phyloP scores from a whole-genome alignment of 352 stramenopile species.

The Phytophthora citrophthora region DNA sequence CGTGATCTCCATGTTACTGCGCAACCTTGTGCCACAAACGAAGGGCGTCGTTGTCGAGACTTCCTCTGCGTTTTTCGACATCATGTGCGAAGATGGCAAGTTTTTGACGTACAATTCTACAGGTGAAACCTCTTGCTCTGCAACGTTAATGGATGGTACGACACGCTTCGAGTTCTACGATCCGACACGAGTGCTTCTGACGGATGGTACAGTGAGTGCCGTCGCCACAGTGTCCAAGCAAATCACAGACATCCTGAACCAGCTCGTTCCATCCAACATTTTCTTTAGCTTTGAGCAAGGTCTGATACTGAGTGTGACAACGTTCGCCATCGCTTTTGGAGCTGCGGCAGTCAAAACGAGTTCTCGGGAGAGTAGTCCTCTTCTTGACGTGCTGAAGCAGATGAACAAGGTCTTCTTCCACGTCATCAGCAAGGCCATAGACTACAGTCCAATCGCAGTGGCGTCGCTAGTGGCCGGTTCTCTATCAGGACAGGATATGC shows the following conservation, averaged over 20 bases:
- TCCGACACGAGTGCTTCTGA: conserved; percentile 40
- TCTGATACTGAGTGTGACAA: conserved; percentile 64
- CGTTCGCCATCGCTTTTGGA: conserved; percentile 68
- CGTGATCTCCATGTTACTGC: conserved; percentile 49
- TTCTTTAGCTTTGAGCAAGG: conserved; percentile 60
- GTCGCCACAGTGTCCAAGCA: conserved; percentile 53
- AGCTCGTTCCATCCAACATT: conserved; percentile 64
- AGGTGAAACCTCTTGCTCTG: conserved; percentile 32
- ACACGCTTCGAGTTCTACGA: conserved; percentile 59
- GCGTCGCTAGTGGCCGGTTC: conserved; percentile 76
- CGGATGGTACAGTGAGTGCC: conserved; percentile 15
- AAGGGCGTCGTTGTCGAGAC: conserved; percentile 11
- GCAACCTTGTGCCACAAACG: conserved; percentile 35
- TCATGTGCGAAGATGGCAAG: conserved; percentile 46
- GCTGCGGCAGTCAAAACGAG: conserved; percentile 56
- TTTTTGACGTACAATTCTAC: conserved; percentile 43
- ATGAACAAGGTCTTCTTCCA: conserved; percentile 79
- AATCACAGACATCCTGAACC: conserved; percentile 61
- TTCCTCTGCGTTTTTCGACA: conserved; percentile 36
- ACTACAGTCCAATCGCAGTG: conserved; percentile 70
- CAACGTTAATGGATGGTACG: conserved; percentile 18
- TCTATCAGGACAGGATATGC: conserved; percentile 51
- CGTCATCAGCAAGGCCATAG: conserved; percentile 67
- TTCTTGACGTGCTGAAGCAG: conserved; percentile 67
- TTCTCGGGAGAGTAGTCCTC: conserved; percentile 57